Evolutionary conservation across 202 grass and related monocot genomes (phyloP).

Genomic region (Cymbopogon flexuosus): DNA sequence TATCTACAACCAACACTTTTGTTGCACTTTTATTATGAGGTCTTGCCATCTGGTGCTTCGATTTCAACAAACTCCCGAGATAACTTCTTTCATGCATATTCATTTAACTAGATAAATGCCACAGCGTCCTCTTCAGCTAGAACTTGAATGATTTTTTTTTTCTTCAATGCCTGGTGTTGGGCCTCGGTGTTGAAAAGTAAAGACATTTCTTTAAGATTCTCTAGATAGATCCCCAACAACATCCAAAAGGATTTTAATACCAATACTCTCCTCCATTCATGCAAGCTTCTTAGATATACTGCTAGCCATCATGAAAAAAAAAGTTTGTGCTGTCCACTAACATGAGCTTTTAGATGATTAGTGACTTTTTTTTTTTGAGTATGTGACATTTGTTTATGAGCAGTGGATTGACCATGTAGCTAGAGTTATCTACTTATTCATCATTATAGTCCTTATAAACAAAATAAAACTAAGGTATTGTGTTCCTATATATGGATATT

Average conservation of each 20-base stretch:
- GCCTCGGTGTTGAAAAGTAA: background rate
- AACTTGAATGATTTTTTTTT: background rate
- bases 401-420: background rate
- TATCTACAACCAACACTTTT: background rate
- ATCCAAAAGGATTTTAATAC: background rate
- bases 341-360: background rate
- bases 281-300: too few species aligned
- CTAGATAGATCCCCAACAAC: background rate
- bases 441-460: background rate
- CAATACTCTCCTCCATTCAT: background rate
- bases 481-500: background rate
- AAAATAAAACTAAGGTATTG: background rate
- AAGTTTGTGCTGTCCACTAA: too few species aligned
- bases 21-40: too few species aligned
- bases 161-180: background rate
- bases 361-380: too few species aligned
- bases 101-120: background rate
- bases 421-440: background rate
- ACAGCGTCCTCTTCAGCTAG: background rate
- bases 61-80: background rate
- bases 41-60: background rate
- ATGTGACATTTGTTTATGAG: too few species aligned
- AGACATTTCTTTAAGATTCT: background rate
- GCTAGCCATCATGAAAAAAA: background rate
- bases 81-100: background rate